Conservation (phyloP, 1,284 basidiomycete species). For the Moniliophthora roreri region DNA sequence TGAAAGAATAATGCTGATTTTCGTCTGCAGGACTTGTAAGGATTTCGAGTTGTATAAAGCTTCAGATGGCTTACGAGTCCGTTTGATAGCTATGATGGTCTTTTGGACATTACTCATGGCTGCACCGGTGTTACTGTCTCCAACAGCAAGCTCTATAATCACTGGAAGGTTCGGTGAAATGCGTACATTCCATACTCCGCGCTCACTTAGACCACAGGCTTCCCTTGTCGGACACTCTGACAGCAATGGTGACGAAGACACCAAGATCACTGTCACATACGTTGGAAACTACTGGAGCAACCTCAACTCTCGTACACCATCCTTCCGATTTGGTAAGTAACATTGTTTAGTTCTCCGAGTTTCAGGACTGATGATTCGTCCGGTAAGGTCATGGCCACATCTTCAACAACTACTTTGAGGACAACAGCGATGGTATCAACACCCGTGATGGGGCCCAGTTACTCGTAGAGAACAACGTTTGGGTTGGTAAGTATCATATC, state of each 20-base stretch:
- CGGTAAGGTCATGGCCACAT: slow-evolving; percentile 39
- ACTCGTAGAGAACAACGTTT: slow-evolving; percentile 48
- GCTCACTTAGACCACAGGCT: slow-evolving; percentile 13
- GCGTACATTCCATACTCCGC: neutral
- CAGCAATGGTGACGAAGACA: slow-evolving; percentile 36
- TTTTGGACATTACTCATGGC: slow-evolving; percentile 40
- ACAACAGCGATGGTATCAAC: slow-evolving; percentile 49
- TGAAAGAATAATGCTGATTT: no score
- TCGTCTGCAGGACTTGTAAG: no score
- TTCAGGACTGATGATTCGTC: no score
- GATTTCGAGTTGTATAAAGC: no score
- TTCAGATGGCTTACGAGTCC: no score
- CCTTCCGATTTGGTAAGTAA: slow-evolving; percentile 23
- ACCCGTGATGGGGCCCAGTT: slow-evolving; percentile 48
- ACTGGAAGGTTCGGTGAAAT: slow-evolving; percentile 34
- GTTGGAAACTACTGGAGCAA: slow-evolving; percentile 38
- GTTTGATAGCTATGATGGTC: slow-evolving; percentile 43
- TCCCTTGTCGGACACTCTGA: slow-evolving; percentile 45
- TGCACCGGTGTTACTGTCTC: slow-evolving; percentile 39
- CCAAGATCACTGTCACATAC: slow-evolving; percentile 31
- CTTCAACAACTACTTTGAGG: slow-evolving; percentile 39
- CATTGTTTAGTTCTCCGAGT: neutral
- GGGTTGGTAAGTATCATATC: slow-evolving; percentile 26
- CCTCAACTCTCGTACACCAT: slow-evolving; percentile 40
- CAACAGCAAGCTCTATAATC: slow-evolving; percentile 37